phyloP scores from a whole-genome alignment of 441 rosid genomes.

The Gossypium davidsonii region DNA sequence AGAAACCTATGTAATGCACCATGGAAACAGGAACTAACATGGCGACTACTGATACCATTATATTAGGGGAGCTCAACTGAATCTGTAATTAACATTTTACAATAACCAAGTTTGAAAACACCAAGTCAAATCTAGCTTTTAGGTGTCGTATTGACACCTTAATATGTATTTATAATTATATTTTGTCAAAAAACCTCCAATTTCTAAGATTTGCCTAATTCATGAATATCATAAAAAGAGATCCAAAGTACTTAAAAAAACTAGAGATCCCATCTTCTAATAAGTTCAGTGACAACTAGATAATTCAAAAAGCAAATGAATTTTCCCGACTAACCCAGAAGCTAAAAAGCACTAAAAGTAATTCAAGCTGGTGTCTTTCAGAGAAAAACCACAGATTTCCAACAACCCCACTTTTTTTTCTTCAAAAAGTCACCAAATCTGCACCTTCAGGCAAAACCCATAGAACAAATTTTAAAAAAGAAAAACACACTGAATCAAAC shows the following conservation, averaged over 20 bases:
- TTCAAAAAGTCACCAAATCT: neutral
- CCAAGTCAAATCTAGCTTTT: neutral
- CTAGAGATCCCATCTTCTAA: neutral
- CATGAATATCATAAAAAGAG: neutral
- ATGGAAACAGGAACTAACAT: neutral
- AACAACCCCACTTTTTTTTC: neutral
- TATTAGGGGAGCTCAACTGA: neutral
- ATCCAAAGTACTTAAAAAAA: neutral
- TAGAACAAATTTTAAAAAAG: neutral
- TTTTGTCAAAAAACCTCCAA: neutral
- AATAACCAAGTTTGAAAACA: neutral
- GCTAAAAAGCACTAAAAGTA: neutral
- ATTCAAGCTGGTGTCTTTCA: neutral
- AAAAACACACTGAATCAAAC: neutral
- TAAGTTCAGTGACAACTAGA: neutral
- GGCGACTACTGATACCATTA: neutral
- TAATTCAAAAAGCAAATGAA: neutral
- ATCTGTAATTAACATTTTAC: neutral
- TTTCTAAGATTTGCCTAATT: neutral
- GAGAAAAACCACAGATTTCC: neutral
- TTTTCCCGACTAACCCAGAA: neutral
- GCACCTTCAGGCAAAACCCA: neutral
- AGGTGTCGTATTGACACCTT: neutral
- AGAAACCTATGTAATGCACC: neutral
- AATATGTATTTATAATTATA: neutral